These are phyloP conservation scores for Stenogyne calaminthoides DNA, from an alignment of 305 asterid genomes.

Conservation along the genomic window DNA sequence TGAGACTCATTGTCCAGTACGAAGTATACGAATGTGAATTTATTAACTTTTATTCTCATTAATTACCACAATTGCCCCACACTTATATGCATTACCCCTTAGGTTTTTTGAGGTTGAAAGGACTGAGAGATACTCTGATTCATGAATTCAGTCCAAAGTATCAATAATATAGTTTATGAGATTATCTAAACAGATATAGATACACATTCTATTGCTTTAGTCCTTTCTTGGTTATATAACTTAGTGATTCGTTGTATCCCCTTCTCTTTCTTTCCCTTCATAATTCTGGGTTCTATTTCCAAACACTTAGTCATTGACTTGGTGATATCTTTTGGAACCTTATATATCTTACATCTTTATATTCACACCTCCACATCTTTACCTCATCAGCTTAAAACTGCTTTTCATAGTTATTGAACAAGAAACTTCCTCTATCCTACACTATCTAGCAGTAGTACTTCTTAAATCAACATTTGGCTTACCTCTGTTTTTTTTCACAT, in stretches of 20 bases:
- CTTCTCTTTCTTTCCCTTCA: not conserved
- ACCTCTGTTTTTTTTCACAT: not conserved
- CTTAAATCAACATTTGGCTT: not conserved
- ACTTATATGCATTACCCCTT: not conserved
- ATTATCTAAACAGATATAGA: not conserved
- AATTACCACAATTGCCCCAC: not conserved
- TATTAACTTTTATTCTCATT: not conserved
- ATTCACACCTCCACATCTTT: not conserved
- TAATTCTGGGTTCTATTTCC: not conserved
- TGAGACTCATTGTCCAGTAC: not conserved
- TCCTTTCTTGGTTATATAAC: not conserved
- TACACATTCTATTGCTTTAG: not conserved
- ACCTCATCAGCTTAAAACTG: not conserved
- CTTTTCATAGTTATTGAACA: not conserved
- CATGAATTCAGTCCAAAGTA: not conserved
- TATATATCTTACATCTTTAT: not conserved
- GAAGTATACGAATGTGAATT: not conserved
- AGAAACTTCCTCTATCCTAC: not conserved
- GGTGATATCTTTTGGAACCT: not conserved
- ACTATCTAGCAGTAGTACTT: not conserved
- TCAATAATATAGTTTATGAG: not conserved
- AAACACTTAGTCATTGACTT: not conserved
- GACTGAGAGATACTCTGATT: not conserved
- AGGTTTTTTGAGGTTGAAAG: not conserved
- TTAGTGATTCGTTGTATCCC: not conserved